phyloP scores from a whole-genome alignment of 1,139 yeast genomes.

The Pichiaceae sp. region DNA sequence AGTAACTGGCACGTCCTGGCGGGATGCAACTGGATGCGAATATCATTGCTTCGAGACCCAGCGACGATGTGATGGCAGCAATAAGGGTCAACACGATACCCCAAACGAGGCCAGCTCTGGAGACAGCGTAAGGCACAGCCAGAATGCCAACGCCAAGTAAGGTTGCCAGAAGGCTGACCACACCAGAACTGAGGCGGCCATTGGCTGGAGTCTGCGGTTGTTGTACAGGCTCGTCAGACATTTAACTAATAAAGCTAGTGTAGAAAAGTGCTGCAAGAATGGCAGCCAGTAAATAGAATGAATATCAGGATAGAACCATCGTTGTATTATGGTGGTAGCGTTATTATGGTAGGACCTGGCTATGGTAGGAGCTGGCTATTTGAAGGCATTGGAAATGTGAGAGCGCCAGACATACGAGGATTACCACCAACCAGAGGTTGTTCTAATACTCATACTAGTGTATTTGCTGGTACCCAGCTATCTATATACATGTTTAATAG shows the following conservation, averaged over 20 bases:
- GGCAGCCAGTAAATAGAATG: too few relatives aligned
- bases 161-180: constrained; percentile 45
- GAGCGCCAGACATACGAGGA: too few relatives aligned
- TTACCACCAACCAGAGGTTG: too few relatives aligned
- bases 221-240: not conserved
- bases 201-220: not conserved
- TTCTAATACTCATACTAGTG: too few relatives aligned
- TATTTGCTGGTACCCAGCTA: not conserved
- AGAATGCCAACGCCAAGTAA: constrained; percentile 48
- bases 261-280: not conserved
- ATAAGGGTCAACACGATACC: constrained; percentile 38
- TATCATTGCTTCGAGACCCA: constrained; percentile 45
- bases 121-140: constrained; percentile 50
- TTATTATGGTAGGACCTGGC: too few relatives aligned
- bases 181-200: constrained; percentile 33
- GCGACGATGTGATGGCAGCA: constrained; percentile 42
- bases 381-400: not conserved
- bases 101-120: constrained; percentile 40
- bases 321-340: too few relatives aligned
- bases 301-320: too few relatives aligned
- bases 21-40: constrained; percentile 44
- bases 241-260: not conserved
- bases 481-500: constrained; percentile 24
- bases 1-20: constrained; percentile 43
- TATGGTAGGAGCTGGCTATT: too few relatives aligned